Percentiles rank a stretch among this genome's conserved stretches.
Conservation (phyloP, 345 rosid species). For the Salix caprea region DNA sequence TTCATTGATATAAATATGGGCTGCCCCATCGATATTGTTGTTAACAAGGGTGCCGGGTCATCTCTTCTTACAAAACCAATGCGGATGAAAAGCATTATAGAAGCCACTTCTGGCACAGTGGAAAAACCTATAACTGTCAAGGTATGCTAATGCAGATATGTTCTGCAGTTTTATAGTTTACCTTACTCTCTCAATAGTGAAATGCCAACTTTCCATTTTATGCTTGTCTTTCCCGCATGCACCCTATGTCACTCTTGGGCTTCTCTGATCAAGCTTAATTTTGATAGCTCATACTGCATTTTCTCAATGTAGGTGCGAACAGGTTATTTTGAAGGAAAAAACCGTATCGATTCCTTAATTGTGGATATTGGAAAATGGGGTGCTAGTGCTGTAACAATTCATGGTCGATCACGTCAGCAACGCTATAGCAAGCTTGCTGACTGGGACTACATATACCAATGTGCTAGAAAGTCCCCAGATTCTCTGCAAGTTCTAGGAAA, state of each 20-base stretch:
- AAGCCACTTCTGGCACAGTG: slow-evolving; percentile 66
- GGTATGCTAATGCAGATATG: slow-evolving; percentile 30
- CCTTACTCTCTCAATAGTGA: neutral
- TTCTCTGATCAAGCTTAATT: neutral
- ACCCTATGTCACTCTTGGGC: neutral
- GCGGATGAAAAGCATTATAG: slow-evolving; percentile 72
- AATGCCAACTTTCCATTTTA: neutral
- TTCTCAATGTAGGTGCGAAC: slow-evolving; percentile 65
- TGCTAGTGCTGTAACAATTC: slow-evolving; percentile 76
- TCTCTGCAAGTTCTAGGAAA: slow-evolving; percentile 73
- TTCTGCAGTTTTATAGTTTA: neutral
- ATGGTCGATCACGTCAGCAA: slow-evolving; percentile 93
- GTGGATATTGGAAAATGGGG: slow-evolving; percentile 81
- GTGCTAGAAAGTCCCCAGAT: slow-evolving; percentile 57
- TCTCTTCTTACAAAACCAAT: slow-evolving; percentile 73
- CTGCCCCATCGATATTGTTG: slow-evolving; percentile 89
- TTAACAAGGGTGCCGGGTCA: slow-evolving; percentile 93
- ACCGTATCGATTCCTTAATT: slow-evolving; percentile 68
- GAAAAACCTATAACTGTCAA: slow-evolving; percentile 81
- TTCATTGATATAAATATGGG: slow-evolving; percentile 98
- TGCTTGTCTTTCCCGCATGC: slow-evolving; percentile 5
- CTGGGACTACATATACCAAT: slow-evolving; percentile 82
- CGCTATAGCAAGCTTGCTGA: slow-evolving; percentile 88
- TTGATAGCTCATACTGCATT: neutral
- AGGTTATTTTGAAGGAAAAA: slow-evolving; percentile 77